phyloP scores from a whole-genome alignment of 2,329 filamentous ascomycete species.

The Colletotrichum karsti region DNA sequence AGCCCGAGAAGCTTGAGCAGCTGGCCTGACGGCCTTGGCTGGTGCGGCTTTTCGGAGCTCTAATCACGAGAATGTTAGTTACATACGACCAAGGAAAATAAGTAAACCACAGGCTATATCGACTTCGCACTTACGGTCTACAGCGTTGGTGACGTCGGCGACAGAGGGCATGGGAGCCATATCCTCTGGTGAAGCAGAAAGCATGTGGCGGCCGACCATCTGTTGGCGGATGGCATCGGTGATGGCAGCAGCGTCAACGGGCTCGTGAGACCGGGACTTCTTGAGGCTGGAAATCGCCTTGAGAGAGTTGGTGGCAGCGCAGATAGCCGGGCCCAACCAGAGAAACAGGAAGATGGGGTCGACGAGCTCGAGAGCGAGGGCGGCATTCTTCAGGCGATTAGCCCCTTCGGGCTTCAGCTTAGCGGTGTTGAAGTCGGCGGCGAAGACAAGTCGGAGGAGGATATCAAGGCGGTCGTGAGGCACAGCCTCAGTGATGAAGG shows the following conservation, averaged over 20 bases:
- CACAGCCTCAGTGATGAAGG: neutral
- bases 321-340: neutral
- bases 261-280: neutral
- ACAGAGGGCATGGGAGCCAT: neutral
- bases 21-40: neutral
- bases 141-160: neutral
- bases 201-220: neutral
- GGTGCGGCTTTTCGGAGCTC: neutral
- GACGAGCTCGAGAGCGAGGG: neutral
- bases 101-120: neutral
- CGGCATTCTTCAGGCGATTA: neutral
- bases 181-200: neutral
- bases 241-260: neutral
- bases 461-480: neutral
- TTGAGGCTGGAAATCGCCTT: neutral
- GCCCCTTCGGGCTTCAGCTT: neutral
- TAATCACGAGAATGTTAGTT: neutral
- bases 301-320: neutral
- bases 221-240: neutral
- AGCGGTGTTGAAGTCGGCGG: neutral
- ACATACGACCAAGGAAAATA: neutral
- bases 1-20: neutral
- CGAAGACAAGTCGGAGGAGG: neutral
- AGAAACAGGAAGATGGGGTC: neutral
- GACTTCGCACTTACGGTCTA: neutral